Evolutionary conservation across 352 stramenopile genomes (phyloP), one percentile per base, ranked within the genome.

Genomic region (Globisporangium barbulae): DNA sequence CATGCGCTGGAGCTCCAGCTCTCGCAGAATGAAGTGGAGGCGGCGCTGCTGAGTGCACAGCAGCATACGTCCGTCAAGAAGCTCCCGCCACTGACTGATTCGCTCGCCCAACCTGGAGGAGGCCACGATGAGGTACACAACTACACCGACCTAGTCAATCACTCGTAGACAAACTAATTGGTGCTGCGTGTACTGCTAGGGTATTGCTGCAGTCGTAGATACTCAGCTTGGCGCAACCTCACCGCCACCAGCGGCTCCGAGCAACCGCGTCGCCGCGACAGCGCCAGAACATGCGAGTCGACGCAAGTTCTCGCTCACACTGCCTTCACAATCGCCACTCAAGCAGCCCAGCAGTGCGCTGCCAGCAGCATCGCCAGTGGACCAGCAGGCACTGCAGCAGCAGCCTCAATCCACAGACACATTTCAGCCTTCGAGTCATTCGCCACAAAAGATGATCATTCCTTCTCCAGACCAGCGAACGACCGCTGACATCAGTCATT

Each of bases 1-100:
- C 58, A 74, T 3, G 76, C 85, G 15, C 69, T 89, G 5, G 76
- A 91, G 55, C 71, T 78, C 21, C 74, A 83, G 45, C 69, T 91
- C 44, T 73, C 78, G 44, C 68, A 77, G 25, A 78, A 87, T 49
- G 69, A 84, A 22, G 74, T 83, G 22, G 73, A 82, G 65, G 65
- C 65, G 21, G 33, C 54, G 28, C 39, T 76, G 25, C 53, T 76
- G 12, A 53, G 42, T 8, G 74, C 69, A 0, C 63, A 70, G 19
- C 74, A 57, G n/a, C 50, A 42, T 8, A 76, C 76, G 53, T 59
- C 61, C 15, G 62, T 65, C 13, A 81, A 70, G 25, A 89, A 79
- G 52, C 63, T 88, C 5, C 81, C 81, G 8, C 79, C 79, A 33
- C 58, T 85, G 28, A 30, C 41, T n/a, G 64, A 75, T 1, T 21